Evolutionary conservation across 2,329 filamentous ascomycete genomes (phyloP).

Genomic region (Trichoderma sp.): DNA sequence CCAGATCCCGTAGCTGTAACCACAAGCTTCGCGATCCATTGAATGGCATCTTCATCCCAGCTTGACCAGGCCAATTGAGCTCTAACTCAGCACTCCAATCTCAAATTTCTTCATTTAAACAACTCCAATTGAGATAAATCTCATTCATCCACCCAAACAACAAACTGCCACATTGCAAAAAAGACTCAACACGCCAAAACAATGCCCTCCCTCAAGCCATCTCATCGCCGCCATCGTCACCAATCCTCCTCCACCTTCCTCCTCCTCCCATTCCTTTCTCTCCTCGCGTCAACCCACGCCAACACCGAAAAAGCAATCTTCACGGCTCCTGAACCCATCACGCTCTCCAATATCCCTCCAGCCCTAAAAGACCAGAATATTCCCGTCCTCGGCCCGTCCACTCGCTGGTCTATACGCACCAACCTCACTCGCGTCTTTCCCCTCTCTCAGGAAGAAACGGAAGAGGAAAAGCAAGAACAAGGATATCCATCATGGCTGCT

Average conservation of each 20-base stretch:
- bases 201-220: not conserved
- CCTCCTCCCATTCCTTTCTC: conserved; percentile 26
- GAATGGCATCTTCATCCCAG: not conserved
- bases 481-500: conserved; percentile 77
- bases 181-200: not conserved
- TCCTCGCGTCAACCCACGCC: conserved; percentile 44
- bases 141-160: not conserved
- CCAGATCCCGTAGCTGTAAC: not conserved
- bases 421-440: conserved; percentile 70
- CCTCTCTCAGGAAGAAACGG: conserved; percentile 31
- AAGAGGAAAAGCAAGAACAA: conserved; percentile 30
- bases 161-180: not conserved
- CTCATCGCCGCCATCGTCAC: conserved; percentile 6
- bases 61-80: not conserved
- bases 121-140: not conserved
- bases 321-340: conserved; percentile 56
- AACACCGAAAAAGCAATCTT: conserved; percentile 96
- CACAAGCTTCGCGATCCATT: not conserved
- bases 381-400: conserved; percentile 61
- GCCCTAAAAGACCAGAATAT: conserved; percentile 58
- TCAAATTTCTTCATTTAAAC: not conserved
- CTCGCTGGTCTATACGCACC: conserved; percentile 59
- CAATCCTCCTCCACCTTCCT: conserved; percentile 5
- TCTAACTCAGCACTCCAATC: not conserved
- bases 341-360: conserved; percentile 37